These are phyloP conservation scores for Aspergillus fructus DNA, from an alignment of 2,329 filamentous ascomycete genomes.

Conservation along the genomic window DNA sequence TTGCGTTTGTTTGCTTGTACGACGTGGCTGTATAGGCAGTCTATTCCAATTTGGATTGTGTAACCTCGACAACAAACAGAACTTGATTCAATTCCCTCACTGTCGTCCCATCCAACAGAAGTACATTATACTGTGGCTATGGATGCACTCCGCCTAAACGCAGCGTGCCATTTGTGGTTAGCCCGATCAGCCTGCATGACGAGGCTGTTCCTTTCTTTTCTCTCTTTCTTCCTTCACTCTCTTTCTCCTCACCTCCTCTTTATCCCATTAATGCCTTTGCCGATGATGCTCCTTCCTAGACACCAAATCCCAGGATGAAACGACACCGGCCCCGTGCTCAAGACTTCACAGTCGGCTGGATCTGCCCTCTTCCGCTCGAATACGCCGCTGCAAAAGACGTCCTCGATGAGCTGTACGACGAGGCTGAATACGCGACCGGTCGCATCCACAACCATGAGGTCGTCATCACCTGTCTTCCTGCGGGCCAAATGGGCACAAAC, in stretches of 20 bases:
- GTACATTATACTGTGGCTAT: too few relatives aligned
- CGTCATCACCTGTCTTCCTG: neutral
- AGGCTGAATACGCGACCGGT: neutral
- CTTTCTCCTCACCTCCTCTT: neutral
- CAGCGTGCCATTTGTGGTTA: neutral
- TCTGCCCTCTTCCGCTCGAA: constrained; percentile 4
- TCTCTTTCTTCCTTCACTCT: neutral
- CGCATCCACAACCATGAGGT: constrained; percentile 4
- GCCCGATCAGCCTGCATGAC: neutral
- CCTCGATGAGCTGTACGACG: constrained; percentile 6
- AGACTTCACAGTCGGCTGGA: constrained; percentile 3
- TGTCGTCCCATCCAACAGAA: too few relatives aligned
- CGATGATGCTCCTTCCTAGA: neutral
- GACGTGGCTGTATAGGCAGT: too few relatives aligned
- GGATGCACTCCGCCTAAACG: neutral
- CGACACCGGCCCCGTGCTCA: neutral
- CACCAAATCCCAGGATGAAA: neutral
- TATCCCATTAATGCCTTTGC: neutral
- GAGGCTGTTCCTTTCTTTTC: neutral
- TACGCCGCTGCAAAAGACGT: neutral
- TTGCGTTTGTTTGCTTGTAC: too few relatives aligned
- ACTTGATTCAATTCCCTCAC: too few relatives aligned
- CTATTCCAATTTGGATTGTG: too few relatives aligned
- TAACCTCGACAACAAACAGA: too few relatives aligned
- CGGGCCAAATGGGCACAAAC: neutral